Conservation (phyloP, 2,329 filamentous ascomycete genomes). For the Nectriaceae sp. region DNA sequence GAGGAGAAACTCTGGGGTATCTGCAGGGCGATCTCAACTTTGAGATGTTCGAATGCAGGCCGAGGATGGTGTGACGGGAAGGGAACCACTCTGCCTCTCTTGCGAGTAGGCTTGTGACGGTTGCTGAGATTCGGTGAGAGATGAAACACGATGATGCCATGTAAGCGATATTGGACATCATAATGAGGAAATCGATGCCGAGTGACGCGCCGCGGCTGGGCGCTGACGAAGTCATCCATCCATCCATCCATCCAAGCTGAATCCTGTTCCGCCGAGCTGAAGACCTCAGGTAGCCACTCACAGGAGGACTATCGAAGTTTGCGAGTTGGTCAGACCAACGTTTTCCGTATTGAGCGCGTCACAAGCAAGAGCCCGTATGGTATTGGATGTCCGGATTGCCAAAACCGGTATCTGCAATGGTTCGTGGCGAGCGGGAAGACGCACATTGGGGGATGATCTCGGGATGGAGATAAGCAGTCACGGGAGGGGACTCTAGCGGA, state of each 20-base stretch:
- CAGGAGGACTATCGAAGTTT: not conserved
- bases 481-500: conserved; percentile 10
- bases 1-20: conserved; percentile 6
- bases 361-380: not conserved
- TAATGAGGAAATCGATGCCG: not conserved
- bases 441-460: not conserved
- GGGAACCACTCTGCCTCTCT: not conserved
- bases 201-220: not conserved
- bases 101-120: not conserved
- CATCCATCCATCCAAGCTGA: not conserved
- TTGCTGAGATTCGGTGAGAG: conserved; percentile 3
- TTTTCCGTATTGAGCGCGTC: not conserved
- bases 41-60: conserved; percentile 16
- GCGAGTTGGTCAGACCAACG: not conserved
- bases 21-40: conserved; percentile 8
- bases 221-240: not conserved
- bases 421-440: not conserved
- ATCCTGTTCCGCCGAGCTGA: not conserved
- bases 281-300: not conserved
- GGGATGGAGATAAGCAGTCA: conserved; percentile 13
- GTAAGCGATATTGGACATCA: not conserved
- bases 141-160: conserved; percentile 8
- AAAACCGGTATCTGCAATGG: not conserved
- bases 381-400: not conserved
- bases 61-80: conserved; percentile 16